These are phyloP conservation scores for Volvariella volvacea DNA, from an alignment of 1,284 basidiomycete genomes.

Conservation along the genomic window DNA sequence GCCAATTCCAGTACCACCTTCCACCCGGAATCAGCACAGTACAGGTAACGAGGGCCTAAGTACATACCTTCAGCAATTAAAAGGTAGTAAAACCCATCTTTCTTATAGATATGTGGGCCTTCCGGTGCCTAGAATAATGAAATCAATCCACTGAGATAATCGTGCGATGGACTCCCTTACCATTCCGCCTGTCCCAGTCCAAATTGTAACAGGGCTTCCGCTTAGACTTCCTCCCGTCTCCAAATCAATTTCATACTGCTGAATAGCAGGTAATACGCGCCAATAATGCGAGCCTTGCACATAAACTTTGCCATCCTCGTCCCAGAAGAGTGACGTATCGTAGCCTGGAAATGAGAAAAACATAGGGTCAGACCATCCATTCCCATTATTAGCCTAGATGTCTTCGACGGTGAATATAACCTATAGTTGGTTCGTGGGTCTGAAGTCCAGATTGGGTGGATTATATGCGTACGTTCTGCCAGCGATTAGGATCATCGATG, in stretches of 20 bases:
- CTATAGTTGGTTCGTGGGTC: constrained; percentile 11
- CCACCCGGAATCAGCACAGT: no score
- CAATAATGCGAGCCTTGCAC: constrained; percentile 26
- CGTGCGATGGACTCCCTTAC: constrained; percentile 4
- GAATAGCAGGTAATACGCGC: constrained; percentile 19
- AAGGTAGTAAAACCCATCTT: constrained; percentile 25
- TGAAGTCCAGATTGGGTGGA: no score
- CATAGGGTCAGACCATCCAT: constrained; percentile 27
- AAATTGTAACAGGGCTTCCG: constrained; percentile 14
- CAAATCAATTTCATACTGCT: constrained; percentile 24
- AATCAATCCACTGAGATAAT: neutral
- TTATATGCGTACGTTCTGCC: constrained; percentile 21
- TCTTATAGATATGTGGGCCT: constrained; percentile 25
- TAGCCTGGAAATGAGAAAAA: constrained; percentile 29
- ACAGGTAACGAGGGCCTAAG: no score
- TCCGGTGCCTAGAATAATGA: constrained; percentile 17
- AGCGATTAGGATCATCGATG: constrained; percentile 19
- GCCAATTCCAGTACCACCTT: constrained; percentile 20
- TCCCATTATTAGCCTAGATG: constrained; percentile 13
- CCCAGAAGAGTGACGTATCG: constrained; percentile 30
- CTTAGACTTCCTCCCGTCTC: constrained; percentile 18
- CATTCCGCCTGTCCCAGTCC: constrained; percentile 29
- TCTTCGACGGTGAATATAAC: constrained; percentile 26
- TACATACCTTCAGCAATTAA: constrained; percentile 22
- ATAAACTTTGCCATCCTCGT: constrained; percentile 24